These are phyloP conservation scores for Crotalaria pallida DNA, from an alignment of 306 rosid genomes.

Conservation along the genomic window DNA sequence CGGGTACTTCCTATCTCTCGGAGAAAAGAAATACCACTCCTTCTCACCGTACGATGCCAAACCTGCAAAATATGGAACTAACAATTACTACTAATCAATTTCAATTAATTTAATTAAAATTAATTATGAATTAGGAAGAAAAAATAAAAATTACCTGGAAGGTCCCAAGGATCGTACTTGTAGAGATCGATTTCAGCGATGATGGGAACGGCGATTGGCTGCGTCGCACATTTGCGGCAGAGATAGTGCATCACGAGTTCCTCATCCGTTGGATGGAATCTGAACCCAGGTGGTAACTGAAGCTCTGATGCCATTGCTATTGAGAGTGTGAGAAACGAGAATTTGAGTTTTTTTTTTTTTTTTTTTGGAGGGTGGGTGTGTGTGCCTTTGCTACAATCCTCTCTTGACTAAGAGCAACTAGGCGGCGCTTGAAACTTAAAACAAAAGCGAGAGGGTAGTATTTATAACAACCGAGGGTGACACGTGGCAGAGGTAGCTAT, in stretches of 20 bases:
- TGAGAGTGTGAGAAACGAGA: background rate
- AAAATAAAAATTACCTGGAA: slow-evolving; percentile 47
- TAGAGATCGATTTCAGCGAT: slow-evolving; percentile 88
- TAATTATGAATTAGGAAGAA: too few relatives aligned
- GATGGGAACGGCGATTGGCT: slow-evolving; percentile 67
- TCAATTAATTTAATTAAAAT: too few relatives aligned
- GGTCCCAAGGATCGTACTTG: slow-evolving; percentile 86
- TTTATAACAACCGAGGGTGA: slow-evolving; percentile 34
- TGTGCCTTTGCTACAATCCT: background rate
- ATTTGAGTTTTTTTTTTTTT: too few relatives aligned
- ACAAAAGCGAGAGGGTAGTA: slow-evolving; percentile 36
- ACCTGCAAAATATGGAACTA: too few relatives aligned
- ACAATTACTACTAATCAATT: too few relatives aligned
- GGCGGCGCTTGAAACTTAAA: slow-evolving; percentile 79
- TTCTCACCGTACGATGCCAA: slow-evolving; percentile 75
- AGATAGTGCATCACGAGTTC: slow-evolving; percentile 91
- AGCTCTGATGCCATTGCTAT: slow-evolving; percentile 49
- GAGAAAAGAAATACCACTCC: slow-evolving; percentile 95
- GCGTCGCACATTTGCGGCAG: slow-evolving; percentile 77
- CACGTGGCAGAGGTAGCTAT: slow-evolving; percentile 41
- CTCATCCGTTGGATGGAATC: slow-evolving; percentile 96
- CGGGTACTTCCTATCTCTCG: slow-evolving; percentile 83
- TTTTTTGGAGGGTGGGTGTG: too few relatives aligned
- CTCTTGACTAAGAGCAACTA: background rate
- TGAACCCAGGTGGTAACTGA: slow-evolving; percentile 82